Percentiles rank a stretch among this genome's conserved stretches.
Conservation (phyloP, 768 basidiomycete genomes). For the Hypholoma fasciculare region DNA sequence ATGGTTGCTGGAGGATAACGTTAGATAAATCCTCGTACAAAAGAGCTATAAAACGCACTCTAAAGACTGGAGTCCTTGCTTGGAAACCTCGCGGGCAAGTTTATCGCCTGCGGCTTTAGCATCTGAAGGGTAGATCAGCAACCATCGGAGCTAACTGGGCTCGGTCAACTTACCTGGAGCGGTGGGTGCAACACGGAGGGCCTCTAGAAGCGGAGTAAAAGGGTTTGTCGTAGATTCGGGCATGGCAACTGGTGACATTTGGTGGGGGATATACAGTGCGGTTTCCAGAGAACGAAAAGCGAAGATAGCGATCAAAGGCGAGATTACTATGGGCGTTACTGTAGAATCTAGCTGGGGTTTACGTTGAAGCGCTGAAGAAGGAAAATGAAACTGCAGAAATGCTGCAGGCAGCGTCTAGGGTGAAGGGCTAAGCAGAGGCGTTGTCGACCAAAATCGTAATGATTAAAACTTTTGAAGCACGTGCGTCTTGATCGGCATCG, state of each 20-base stretch:
- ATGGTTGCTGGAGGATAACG: constrained; percentile 46
- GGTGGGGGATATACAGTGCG: constrained; percentile 22
- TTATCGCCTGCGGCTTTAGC: constrained; percentile 84
- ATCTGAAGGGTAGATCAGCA: constrained; percentile 43
- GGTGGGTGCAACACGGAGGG: constrained; percentile 58
- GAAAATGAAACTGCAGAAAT: not conserved
- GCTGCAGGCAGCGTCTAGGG: constrained; percentile 2
- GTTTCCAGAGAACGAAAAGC: constrained; percentile 4
- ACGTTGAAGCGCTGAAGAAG: not conserved
- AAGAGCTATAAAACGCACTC: constrained; percentile 39
- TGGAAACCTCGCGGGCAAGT: constrained; percentile 71
- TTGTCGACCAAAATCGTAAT: not conserved
- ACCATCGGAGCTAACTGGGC: constrained; percentile 8
- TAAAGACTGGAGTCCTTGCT: constrained; percentile 60
- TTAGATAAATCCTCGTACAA: not conserved
- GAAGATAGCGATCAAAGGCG: constrained; percentile 7
- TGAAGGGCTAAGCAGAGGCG: not conserved
- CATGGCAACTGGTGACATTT: constrained; percentile 59
- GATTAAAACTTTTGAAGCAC: constrained; percentile 4
- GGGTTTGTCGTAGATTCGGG: constrained; percentile 40
- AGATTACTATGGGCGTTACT: constrained; percentile 2
- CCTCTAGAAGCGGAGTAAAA: constrained; percentile 50
- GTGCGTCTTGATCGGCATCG: constrained; percentile 4
- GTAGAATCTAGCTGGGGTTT: not conserved
- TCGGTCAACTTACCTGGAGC: constrained; percentile 47